Base-by-base conservation (phyloP, 1,284 basidiomycete species). In the Ganoderma sinense region DNA sequence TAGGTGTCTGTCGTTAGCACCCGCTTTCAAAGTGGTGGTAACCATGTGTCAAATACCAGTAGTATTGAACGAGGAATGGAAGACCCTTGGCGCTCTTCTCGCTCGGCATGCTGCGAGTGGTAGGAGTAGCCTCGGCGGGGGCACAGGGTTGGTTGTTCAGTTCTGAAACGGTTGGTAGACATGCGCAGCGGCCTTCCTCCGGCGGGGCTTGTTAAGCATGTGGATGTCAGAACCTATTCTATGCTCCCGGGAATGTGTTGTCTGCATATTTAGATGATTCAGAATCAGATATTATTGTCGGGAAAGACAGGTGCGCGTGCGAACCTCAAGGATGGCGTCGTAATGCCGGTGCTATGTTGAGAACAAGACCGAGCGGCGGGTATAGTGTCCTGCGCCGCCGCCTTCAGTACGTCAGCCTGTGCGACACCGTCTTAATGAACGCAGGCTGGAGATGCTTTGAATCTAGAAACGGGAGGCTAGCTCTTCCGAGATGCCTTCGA, bases 291-390 rank as follows among this genome's bases (percentile, higher is more conserved):
- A 11, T 61, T 41, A 36, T 61, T 4, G 16, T 23, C 31, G 63
- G 56, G 53, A 3, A 33, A 18, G n/a, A 14, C 20, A 20, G 29
- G 13, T 16, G 58, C 29, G 10, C 62, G 8, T 11, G n/a, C 79
- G n/a, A 69, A 87, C 87, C 81, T 88, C 87, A 65, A 81, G 82
- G 0, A 87, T 75, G n/a, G 81, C 75, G n/a, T 87, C 76, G 69
- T 88, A 88, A 0, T 86, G 85, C 59, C 87, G 78, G 72, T 88
- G 87, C 84, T 84, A 88, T 4, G 85, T 86, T 3, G 87, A 86
- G 80, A 88, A 88, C 16, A 87, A 76, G 16, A 84, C 80, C 10
- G 81, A 83, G 14, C 84, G 85, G 73, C 88, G 87, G 23, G 82
- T 83, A 69, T 86, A 88, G 72, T 88, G 87, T 2, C 86, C 36